A percentile compares a stretch with the other conserved stretches of the same genome.
Conservation (phyloP, 164 flowering plant species). For the Sextonia rubra region DNA sequence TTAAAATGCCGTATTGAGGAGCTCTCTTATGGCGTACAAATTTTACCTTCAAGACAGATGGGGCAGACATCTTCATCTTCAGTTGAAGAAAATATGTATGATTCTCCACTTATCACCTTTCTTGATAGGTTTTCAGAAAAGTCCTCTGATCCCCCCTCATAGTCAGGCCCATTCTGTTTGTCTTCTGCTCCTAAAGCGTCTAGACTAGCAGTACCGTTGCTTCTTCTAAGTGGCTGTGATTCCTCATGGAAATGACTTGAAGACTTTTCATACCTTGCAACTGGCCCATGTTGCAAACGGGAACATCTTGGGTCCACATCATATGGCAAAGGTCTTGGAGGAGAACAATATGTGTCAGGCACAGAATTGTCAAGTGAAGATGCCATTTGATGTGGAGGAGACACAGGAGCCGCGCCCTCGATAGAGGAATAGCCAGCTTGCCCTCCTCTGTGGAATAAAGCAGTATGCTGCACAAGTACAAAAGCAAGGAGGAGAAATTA, state of each 20-base stretch:
- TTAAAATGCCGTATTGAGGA: not conserved
- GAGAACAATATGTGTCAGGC: conserved; percentile 67
- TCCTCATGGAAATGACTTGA: conserved; percentile 85
- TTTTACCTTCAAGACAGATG: conserved; percentile 92
- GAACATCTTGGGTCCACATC: conserved; percentile 77
- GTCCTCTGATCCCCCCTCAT: conserved; percentile 56
- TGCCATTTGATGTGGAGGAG: conserved; percentile 26
- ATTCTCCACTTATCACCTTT: conserved; percentile 36
- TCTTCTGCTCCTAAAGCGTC: conserved; percentile 40
- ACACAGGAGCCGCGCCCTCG: conserved; percentile 55
- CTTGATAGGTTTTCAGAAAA: conserved; percentile 38
- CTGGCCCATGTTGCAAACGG: conserved; percentile 57
- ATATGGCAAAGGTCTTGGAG: conserved; percentile 95
- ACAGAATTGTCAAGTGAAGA: conserved; percentile 58
- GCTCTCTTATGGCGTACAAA: not conserved
- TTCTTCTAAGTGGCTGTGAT: conserved; percentile 63
- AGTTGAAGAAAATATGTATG: conserved; percentile 53
- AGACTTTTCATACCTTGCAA: conserved; percentile 81
- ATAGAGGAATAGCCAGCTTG: conserved; percentile 59
- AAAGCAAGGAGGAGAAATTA: conserved; percentile 1
- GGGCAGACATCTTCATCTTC: conserved; percentile 99
- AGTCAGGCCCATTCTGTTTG: conserved; percentile 56
- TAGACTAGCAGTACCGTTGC: conserved; percentile 35
- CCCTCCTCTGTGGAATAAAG: conserved; percentile 65
- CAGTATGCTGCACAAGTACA: conserved; percentile 47